A percentile compares a stretch with the other conserved stretches of the same genome.
These are phyloP conservation scores for Dalbergia cultrata DNA, from an alignment of 306 rosid genomes.

Conservation along the genomic window DNA sequence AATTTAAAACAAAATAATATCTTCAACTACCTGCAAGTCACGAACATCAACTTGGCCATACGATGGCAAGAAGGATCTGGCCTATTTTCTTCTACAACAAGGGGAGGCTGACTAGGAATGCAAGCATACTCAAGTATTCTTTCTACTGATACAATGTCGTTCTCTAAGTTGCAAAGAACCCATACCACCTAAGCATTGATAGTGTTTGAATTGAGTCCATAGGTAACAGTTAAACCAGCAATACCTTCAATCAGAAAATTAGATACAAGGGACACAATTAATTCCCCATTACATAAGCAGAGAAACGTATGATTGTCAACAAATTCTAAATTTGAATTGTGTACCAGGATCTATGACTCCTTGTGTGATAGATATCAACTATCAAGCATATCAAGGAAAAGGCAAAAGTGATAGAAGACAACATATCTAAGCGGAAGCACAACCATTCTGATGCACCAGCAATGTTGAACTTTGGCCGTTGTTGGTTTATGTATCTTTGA, in stretches of 20 bases:
- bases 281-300: not conserved
- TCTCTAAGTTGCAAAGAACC: constrained; percentile 68
- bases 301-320: not conserved
- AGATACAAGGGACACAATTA: not conserved
- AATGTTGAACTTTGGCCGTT: constrained; percentile 59
- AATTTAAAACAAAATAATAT: not conserved
- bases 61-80: constrained; percentile 67
- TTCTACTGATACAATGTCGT: constrained; percentile 73
- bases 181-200: constrained; percentile 59
- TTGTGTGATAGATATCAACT: constrained; percentile 66
- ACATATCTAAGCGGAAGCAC: constrained; percentile 66
- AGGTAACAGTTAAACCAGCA: constrained; percentile 77
- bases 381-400: constrained; percentile 67
- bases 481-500: too few species aligned
- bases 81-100: constrained; percentile 58
- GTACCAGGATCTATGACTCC: constrained; percentile 72
- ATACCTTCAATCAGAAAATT: constrained; percentile 50
- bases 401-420: constrained; percentile 69
- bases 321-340: constrained; percentile 9
- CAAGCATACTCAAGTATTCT: constrained; percentile 68
- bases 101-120: constrained; percentile 71
- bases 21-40: constrained; percentile 61
- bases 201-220: constrained; percentile 69
- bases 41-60: constrained; percentile 66
- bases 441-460: constrained; percentile 76